These are phyloP conservation scores for Nicotiana sylvestris DNA, from an alignment of 257 asterid genomes.

Conservation along the genomic window DNA sequence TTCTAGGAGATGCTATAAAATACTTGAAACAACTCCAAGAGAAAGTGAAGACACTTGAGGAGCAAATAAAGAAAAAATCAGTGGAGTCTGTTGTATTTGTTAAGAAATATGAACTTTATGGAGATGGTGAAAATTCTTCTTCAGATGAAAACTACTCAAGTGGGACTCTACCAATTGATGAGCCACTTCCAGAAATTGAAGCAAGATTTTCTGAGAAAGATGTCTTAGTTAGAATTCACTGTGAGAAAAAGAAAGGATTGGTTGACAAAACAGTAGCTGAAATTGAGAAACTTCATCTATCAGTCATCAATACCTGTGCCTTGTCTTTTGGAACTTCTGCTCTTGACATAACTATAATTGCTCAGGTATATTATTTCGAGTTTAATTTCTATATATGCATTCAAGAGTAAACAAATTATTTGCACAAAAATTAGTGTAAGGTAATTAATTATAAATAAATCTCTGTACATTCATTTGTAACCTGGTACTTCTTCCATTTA, in stretches of 20 bases:
- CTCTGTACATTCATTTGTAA: no score
- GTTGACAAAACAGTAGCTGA: conserved; percentile 40
- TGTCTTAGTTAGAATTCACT: conserved; percentile 56
- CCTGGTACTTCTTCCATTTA: no score
- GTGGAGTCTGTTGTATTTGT: conserved; percentile 47
- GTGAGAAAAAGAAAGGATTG: conserved; percentile 61
- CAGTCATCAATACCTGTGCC: conserved; percentile 53
- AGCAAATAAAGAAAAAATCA: conserved; percentile 42
- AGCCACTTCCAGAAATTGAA: conserved; percentile 61
- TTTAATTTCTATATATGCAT: neutral
- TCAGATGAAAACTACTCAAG: conserved; percentile 26
- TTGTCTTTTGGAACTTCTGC: conserved; percentile 60
- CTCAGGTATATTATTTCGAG: conserved; percentile 42
- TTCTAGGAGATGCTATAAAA: conserved; percentile 81
- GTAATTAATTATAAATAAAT: no score
- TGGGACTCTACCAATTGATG: conserved; percentile 10
- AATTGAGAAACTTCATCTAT: conserved; percentile 53
- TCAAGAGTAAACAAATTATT: no score
- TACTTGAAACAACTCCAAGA: conserved; percentile 79
- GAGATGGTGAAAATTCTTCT: conserved; percentile 25
- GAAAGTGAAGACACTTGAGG: conserved; percentile 59
- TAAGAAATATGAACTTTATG: conserved; percentile 34
- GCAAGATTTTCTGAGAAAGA: conserved; percentile 46
- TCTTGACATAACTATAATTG: conserved; percentile 54
- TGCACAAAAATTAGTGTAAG: no score